Evolutionary conservation across 441 rosid species (phyloP).

Genomic region (Euphorbia schlechtendalii): DNA sequence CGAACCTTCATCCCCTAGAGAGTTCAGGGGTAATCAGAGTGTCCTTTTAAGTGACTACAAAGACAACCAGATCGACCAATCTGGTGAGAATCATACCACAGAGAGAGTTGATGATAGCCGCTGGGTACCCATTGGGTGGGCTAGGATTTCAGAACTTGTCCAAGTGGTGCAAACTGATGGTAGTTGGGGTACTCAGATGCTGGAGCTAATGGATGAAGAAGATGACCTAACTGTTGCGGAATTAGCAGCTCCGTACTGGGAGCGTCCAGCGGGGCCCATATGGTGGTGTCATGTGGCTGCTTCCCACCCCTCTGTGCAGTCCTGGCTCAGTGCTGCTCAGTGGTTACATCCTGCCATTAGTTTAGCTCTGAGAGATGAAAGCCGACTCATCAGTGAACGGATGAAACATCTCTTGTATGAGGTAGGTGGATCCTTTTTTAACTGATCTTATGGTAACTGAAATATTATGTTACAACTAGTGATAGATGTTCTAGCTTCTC

Average conservation of each 20-base stretch:
- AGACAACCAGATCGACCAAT: conserved; percentile 28
- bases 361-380: conserved; percentile 82
- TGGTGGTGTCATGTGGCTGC: conserved; percentile 97
- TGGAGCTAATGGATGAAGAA: conserved; percentile 49
- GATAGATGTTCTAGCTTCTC: background rate
- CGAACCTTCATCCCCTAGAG: conserved; percentile 23
- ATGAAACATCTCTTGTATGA: conserved; percentile 92
- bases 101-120: conserved; percentile 56
- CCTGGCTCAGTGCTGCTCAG: conserved; percentile 67
- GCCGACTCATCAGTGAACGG: conserved; percentile 78
- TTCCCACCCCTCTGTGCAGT: conserved; percentile 45
- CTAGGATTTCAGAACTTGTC: conserved; percentile 64
- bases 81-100: conserved; percentile 25
- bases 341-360: conserved; percentile 98
- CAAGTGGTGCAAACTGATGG: conserved; percentile 62
- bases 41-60: conserved; percentile 33
- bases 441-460: background rate
- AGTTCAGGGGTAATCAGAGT: conserved; percentile 24
- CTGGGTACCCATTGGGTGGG: conserved; percentile 95
- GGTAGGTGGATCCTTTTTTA: conserved; percentile 31
- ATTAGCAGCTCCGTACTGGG: conserved; percentile 96
- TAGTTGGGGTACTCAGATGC: conserved; percentile 51
- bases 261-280: conserved; percentile 69
- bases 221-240: conserved; percentile 71
- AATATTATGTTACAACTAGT: background rate